Evolutionary conservation across 176 grass and related monocot species (phyloP).

Genomic region (Chloris gayana): DNA sequence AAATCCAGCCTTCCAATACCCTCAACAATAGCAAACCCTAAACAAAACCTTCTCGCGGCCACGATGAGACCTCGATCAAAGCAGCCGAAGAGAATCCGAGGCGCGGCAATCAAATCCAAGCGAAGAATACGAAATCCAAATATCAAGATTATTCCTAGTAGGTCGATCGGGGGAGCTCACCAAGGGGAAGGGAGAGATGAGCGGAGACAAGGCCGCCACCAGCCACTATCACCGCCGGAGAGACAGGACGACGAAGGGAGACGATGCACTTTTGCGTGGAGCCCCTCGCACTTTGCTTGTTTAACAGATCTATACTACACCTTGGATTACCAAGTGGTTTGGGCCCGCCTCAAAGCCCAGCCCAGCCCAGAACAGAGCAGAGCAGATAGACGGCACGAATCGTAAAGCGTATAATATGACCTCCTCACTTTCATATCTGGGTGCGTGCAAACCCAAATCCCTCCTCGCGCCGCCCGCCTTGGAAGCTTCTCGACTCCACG

Average conservation of each 20-base stretch:
- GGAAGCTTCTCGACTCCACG: slow-evolving; percentile 39
- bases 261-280: slow-evolving; percentile 8
- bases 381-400: slow-evolving; percentile 14
- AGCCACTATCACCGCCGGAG: background rate
- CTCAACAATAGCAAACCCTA: slow-evolving; percentile 15
- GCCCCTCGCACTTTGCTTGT: background rate
- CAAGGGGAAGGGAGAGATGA: background rate
- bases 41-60: background rate
- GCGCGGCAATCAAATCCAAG: background rate
- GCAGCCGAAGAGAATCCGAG: background rate
- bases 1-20: background rate
- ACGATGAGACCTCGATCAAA: background rate
- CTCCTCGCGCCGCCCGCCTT: slow-evolving; percentile 30
- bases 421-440: background rate
- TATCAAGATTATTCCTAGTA: background rate
- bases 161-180: background rate
- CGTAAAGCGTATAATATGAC: slow-evolving; percentile 15
- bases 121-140: background rate
- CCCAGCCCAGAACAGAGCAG: background rate
- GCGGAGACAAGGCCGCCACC: background rate
- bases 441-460: background rate
- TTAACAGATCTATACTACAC: background rate
- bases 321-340: background rate
- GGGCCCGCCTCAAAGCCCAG: background rate
- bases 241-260: background rate